phyloP scores from a whole-genome alignment of 257 asterid genomes.

The Ballota nigra region DNA sequence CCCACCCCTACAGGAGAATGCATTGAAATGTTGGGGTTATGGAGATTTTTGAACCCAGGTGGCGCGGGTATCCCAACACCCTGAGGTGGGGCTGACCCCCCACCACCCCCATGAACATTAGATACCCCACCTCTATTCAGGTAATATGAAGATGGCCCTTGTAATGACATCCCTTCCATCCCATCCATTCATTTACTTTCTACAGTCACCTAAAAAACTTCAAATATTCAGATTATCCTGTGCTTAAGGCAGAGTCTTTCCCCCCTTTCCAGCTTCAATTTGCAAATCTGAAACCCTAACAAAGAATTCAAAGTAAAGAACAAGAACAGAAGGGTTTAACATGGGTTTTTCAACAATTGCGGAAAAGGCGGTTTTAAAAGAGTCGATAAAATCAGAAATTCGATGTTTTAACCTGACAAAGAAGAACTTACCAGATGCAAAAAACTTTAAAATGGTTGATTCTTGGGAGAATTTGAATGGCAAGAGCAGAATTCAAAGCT shows the following conservation, averaged over 20 bases:
- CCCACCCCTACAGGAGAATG: constrained; percentile 39
- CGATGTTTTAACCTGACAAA: constrained; percentile 5
- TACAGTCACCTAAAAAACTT: constrained; percentile 17
- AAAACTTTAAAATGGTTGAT: constrained; percentile 11
- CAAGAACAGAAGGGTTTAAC: constrained; percentile 44
- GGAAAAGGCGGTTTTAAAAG: neutral
- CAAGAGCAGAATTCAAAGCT: constrained; percentile 28
- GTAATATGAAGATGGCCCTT: constrained; percentile 56
- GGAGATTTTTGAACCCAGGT: constrained; percentile 40
- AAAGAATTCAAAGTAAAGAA: neutral
- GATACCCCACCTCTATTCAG: constrained; percentile 50
- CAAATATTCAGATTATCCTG: neutral
- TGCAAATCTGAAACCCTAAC: constrained; percentile 26
- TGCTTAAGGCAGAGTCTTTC: neutral
- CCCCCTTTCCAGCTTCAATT: neutral
- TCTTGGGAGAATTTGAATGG: constrained; percentile 10
- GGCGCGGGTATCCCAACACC: constrained; percentile 18
- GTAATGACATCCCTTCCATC: constrained; percentile 54
- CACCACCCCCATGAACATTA: constrained; percentile 16
- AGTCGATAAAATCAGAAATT: constrained; percentile 1
- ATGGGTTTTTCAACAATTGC: constrained; percentile 45
- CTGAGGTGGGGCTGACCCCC: constrained; percentile 26
- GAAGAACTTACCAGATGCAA: neutral
- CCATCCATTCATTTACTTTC: constrained; percentile 60
- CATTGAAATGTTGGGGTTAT: constrained; percentile 44